Evolutionary conservation across 2,329 filamentous ascomycete genomes (phyloP).

Genomic region (Aspergillus alliaceus): DNA sequence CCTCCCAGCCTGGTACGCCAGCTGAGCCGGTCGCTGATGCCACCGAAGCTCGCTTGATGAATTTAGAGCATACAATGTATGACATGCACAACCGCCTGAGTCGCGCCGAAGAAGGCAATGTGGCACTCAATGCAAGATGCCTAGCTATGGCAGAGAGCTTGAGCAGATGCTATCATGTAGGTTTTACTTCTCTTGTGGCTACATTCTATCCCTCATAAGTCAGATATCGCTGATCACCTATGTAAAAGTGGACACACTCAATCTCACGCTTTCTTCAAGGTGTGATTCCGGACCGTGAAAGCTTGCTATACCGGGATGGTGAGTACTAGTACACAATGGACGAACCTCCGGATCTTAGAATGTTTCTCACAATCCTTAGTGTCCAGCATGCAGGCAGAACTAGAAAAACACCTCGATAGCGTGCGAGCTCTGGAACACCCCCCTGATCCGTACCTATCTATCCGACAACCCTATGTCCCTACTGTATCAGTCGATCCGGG

Average conservation of each 20-base stretch:
- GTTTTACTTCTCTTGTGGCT: constrained; percentile 17
- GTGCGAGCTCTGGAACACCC: constrained; percentile 58
- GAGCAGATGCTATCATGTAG: constrained; percentile 66
- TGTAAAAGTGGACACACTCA: constrained; percentile 74
- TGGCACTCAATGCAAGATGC: constrained; percentile 76
- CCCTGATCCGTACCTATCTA: constrained; percentile 65
- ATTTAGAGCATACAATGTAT: constrained; percentile 78
- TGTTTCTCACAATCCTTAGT: constrained; percentile 38
- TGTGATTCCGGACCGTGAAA: constrained; percentile 73
- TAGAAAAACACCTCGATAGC: constrained; percentile 61
- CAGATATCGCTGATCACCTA: not conserved
- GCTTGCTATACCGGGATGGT: constrained; percentile 79
- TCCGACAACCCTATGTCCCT: constrained; percentile 66
- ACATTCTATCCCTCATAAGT: not conserved
- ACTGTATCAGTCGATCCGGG: constrained; percentile 63
- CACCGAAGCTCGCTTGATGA: constrained; percentile 70
- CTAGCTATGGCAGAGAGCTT: constrained; percentile 81
- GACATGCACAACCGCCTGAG: constrained; percentile 75
- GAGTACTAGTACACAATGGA: constrained; percentile 37
- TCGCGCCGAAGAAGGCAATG: constrained; percentile 79
- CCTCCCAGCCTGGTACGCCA: constrained; percentile 80
- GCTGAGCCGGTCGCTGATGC: constrained; percentile 79
- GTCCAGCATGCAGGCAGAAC: constrained; percentile 61
- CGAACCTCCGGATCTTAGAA: not conserved
- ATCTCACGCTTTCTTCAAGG: constrained; percentile 73